These are phyloP conservation scores for Lactarius psammicola DNA, from an alignment of 768 basidiomycete species.

Conservation along the genomic window DNA sequence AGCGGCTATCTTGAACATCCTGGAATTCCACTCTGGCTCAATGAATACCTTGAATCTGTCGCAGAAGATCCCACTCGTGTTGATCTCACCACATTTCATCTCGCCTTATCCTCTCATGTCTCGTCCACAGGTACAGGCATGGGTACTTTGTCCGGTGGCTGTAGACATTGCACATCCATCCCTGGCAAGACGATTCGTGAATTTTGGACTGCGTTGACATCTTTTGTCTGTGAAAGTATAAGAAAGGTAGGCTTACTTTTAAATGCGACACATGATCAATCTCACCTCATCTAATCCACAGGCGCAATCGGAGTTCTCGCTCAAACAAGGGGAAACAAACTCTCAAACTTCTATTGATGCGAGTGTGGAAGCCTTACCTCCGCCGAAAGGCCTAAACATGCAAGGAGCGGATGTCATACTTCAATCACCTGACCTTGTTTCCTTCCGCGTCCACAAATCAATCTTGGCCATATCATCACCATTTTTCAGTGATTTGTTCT, in stretches of 20 bases:
- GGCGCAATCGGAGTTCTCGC: too few relatives aligned
- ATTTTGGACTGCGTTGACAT: not conserved
- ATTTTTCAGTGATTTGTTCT: slow-evolving; percentile 4
- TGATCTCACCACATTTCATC: not conserved
- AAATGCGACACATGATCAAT: too few relatives aligned
- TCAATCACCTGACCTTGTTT: not conserved
- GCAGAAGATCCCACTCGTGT: too few relatives aligned
- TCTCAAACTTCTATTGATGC: not conserved
- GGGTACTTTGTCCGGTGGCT: too few relatives aligned
- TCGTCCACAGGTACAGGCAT: too few relatives aligned
- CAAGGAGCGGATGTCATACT: not conserved
- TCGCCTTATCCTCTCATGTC: not conserved
- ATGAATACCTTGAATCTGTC: not conserved
- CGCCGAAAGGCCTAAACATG: too few relatives aligned
- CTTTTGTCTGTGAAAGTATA: not conserved
- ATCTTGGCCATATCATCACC: not conserved
- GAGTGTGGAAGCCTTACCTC: not conserved
- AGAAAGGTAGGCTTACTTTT: not conserved
- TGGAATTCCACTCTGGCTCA: not conserved
- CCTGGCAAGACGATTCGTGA: not conserved
- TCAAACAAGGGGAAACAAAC: too few relatives aligned
- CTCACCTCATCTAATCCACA: too few relatives aligned
- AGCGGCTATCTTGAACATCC: too few relatives aligned
- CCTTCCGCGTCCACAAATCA: not conserved
- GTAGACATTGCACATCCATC: not conserved